Evolutionary conservation across 2,329 filamentous ascomycete species (phyloP), one percentile per base, ranked within the genome.

Genomic region (Neonectria coccinea): DNA sequence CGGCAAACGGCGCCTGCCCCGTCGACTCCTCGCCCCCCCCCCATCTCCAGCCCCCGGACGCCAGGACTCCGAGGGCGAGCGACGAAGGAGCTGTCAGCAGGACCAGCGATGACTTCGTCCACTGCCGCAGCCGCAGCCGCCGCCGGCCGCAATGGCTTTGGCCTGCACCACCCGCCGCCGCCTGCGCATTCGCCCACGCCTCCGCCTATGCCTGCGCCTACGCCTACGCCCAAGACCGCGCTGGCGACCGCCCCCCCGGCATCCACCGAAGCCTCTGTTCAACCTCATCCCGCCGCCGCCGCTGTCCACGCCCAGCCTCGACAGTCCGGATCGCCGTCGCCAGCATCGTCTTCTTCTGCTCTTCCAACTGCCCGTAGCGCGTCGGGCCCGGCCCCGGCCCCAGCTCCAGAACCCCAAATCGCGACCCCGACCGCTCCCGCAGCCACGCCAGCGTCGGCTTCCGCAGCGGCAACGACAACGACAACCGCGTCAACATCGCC

Each of bases 31-130:
- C 42, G 65, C 64, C 66, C 67, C 22, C 66, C 67, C 22, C 25
- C 25, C 29, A 71, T 64, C 61, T 53, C 61, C 62, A 61, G 59
- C 65, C 63, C 68, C 68, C 66, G 66, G 55, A 61, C 63, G 62
- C 67, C 67, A 42, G 39, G 53, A 65, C 63, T 65, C 68, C 55
- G 70, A 71, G 73, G 73, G 70, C 63, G 69, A 72, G 71, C 78
- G 85, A 82, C 84, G 84, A 85, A 86, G 80, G 84, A 86, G 85
- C 85, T 86, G 84, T 65, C 84, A 78, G 72, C 67, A 74, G 76
- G 77, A 83, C 80, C 79, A 87, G 85, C 85, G 84, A 87, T 88
- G 85, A 86, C 84, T 86, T 88, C 85, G 85, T 86, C 85, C 75
- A 80, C 80, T 59, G 55, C 56, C 61, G 52, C 61, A 22, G 55